Base-by-base conservation (phyloP, 2,329 filamentous ascomycete genomes). In the Hymenotorrendiella dingleyae region DNA sequence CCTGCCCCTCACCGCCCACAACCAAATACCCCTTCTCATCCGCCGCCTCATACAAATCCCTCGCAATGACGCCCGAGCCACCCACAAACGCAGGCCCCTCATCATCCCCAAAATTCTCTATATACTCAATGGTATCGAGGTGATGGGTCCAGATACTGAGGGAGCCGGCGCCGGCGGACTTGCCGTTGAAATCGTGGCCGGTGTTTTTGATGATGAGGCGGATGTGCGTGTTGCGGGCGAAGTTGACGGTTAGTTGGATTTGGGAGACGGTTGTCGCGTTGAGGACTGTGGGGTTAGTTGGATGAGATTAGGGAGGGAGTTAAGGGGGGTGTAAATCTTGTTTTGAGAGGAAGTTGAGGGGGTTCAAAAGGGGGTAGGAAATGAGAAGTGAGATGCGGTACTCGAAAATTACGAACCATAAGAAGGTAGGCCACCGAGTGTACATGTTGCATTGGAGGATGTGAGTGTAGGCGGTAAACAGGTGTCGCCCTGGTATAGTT, bases 71-170 rank as follows among this genome's bases (percentile, higher is more conserved):
- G 34, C 65, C 66, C 11, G 64, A 50, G 16, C 64, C 65, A 16
- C 66, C 48, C 4, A 62, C 61, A 20, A 60, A 59, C 5, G 65
- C 66, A 39, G 56, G 60, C 2, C 66, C 65, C 3, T 28, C 54
- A 12, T 52, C 52, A 21, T 56, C 64, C 3, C 65, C 46, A 51
- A 67, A 62, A 29, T 60, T 48, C 4, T 36, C 19, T 27, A 67
- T 53, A 41, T 67, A 65, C 22, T 64, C 54, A 4, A 67, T 61
- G 3, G 62, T 54, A 42, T 65, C 67, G 23, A 66, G 56, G 46
- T 73, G 57, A 38, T 73, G 72, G 0, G 66, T 68, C 74, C 73
- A 77, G 43, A 76, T 66, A 1, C 65, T 73, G 0, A 80, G 58
- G 0, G 73, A 67, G 0, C 74, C 51, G 20, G 72, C 1, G 63